phyloP scores from a whole-genome alignment of 352 stramenopile species.

The Blastocystis sp. region DNA sequence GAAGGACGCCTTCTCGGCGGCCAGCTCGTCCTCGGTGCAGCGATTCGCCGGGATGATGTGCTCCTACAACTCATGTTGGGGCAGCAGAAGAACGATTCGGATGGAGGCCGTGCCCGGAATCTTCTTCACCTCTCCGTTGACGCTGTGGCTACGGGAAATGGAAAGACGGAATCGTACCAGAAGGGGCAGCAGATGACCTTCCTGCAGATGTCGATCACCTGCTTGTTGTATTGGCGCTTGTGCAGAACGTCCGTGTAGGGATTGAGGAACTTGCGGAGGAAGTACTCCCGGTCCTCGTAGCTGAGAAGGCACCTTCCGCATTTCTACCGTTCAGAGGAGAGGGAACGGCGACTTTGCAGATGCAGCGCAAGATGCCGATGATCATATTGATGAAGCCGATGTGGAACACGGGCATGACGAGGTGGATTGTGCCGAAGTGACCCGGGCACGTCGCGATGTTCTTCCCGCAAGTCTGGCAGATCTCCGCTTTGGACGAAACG shows the following conservation, averaged over 20 bases:
- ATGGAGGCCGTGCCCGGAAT: slow-evolving; percentile 89
- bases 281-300: slow-evolving; percentile 82
- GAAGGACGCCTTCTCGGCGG: slow-evolving; percentile 69
- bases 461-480: slow-evolving; percentile 86
- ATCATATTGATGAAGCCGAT: slow-evolving; percentile 99
- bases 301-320: slow-evolving; percentile 90
- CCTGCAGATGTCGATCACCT: slow-evolving; percentile 92
- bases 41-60: slow-evolving; percentile 74
- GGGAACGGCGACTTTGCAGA: slow-evolving; percentile 81
- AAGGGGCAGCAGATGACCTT: slow-evolving; percentile 90
- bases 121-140: slow-evolving; percentile 97
- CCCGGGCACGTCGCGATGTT: slow-evolving; percentile 93
- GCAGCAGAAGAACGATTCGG: slow-evolving; percentile 83
- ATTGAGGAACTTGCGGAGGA: slow-evolving; percentile 83
- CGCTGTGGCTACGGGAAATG: slow-evolving; percentile 74
- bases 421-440: slow-evolving; percentile 96
- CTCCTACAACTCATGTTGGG: slow-evolving; percentile 77
- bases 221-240: slow-evolving; percentile 81
- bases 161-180: slow-evolving; percentile 74
- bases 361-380: slow-evolving; percentile 92
- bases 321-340: slow-evolving; percentile 74
- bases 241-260: slow-evolving; percentile 78
- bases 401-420: slow-evolving; percentile 97
- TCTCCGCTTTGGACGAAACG: slow-evolving; percentile 92
- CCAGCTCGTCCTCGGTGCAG: slow-evolving; percentile 57